Evolutionary conservation across 2,329 filamentous ascomycete species (phyloP).

Genomic region (Amylocarpus encephaloides): DNA sequence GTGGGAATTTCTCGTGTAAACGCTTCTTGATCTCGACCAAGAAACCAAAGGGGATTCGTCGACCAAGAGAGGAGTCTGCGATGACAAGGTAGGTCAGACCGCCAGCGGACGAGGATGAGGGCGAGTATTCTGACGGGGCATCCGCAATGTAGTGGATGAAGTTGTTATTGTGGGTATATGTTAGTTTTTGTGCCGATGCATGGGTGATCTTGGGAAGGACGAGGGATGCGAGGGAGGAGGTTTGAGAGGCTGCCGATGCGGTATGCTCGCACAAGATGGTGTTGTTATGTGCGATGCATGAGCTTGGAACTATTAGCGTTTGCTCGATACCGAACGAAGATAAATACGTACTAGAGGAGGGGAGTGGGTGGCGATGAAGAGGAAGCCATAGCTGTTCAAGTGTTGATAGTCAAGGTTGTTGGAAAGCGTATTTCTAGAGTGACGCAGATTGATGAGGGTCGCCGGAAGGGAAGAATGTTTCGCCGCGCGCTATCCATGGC

Average conservation of each 20-base stretch:
- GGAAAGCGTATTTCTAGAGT: background rate
- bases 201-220: slow-evolving; percentile 95
- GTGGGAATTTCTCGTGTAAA: slow-evolving; percentile 68
- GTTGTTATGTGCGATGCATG: slow-evolving; percentile 87
- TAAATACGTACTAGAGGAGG: slow-evolving; percentile 59
- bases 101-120: slow-evolving; percentile 55
- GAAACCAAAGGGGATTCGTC: slow-evolving; percentile 88
- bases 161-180: slow-evolving; percentile 84
- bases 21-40: slow-evolving; percentile 84
- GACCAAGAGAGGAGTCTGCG: slow-evolving; percentile 71
- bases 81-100: slow-evolving; percentile 90
- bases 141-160: slow-evolving; percentile 96
- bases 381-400: slow-evolving; percentile 53
- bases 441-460: background rate
- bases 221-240: slow-evolving; percentile 81
- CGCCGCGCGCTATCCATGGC: background rate
- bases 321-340: background rate
- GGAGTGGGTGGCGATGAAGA: slow-evolving; percentile 62
- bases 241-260: slow-evolving; percentile 72
- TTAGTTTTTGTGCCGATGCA: slow-evolving; percentile 73
- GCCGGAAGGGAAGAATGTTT: background rate
- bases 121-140: slow-evolving; percentile 60
- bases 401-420: background rate
- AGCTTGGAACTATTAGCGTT: slow-evolving; percentile 43
- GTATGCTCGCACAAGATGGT: slow-evolving; percentile 94